These are phyloP conservation scores for Populus tomentosa DNA, from an alignment of 441 rosid genomes.

Conservation along the genomic window DNA sequence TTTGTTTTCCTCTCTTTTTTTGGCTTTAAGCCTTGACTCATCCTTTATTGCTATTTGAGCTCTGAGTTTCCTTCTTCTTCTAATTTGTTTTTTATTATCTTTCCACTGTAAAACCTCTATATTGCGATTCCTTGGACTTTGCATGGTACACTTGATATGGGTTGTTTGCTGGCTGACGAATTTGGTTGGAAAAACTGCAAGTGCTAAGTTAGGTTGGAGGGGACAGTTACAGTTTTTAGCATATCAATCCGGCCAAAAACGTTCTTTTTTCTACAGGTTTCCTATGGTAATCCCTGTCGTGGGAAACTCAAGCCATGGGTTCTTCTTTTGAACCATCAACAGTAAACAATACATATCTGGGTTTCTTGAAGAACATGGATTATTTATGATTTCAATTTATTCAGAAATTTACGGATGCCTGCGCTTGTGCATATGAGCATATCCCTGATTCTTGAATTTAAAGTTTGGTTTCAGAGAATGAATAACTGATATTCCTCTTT, in stretches of 20 bases:
- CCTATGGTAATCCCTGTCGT: not conserved
- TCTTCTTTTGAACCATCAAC: no score
- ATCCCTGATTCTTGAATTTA: not conserved
- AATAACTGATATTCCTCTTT: not conserved
- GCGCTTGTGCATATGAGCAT: not conserved
- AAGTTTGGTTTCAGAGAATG: not conserved
- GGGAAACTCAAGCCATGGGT: not conserved
- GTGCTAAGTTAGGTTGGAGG: not conserved
- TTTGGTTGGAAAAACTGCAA: not conserved
- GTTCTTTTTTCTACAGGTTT: not conserved
- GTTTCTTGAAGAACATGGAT: not conserved
- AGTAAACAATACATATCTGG: not conserved
- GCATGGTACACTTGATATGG: constrained; percentile 2
- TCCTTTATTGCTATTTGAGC: not conserved
- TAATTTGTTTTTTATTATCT: not conserved
- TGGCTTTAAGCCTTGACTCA: no score
- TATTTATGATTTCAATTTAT: not conserved
- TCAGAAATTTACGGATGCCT: not conserved
- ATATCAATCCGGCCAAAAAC: not conserved
- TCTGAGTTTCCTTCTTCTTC: not conserved
- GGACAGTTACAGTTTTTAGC: not conserved
- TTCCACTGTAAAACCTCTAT: no score
- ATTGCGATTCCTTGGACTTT: not conserved
- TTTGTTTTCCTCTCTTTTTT: no score
- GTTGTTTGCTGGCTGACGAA: not conserved